Conservation (phyloP, 495 filamentous ascomycete genomes). For the Hypoxylon crocopeplum region DNA sequence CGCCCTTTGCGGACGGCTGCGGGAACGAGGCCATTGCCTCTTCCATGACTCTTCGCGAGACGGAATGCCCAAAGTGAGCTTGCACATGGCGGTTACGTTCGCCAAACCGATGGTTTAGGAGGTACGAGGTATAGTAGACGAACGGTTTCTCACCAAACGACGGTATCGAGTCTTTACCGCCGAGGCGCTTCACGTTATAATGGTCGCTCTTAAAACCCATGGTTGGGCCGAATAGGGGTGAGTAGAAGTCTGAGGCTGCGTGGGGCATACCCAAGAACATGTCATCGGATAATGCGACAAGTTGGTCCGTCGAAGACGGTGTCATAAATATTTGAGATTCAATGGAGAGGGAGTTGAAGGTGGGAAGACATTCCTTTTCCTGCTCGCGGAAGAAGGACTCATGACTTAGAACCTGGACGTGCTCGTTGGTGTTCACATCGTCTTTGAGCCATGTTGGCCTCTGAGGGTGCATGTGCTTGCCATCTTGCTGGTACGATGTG, state of each 20-base stretch:
- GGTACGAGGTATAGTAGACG: constrained; percentile 54
- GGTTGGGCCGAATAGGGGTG: constrained; percentile 50
- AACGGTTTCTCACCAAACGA: constrained; percentile 54
- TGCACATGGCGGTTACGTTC: constrained; percentile 52
- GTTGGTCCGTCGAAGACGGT: constrained; percentile 38
- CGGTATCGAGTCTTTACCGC: constrained; percentile 40
- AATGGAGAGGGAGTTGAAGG: constrained; percentile 53
- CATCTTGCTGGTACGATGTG: constrained; percentile 24
- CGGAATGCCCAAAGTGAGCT: constrained; percentile 51
- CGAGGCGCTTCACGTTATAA: constrained; percentile 47
- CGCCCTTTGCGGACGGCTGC: constrained; percentile 45
- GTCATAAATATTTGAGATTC: constrained; percentile 52
- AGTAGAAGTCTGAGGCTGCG: constrained; percentile 51
- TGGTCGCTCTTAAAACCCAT: constrained; percentile 51
- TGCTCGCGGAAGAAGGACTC: constrained; percentile 53
- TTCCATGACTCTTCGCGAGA: constrained; percentile 46
- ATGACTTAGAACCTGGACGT: constrained; percentile 48
- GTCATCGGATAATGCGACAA: constrained; percentile 53
- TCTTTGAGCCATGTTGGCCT: constrained; percentile 47
- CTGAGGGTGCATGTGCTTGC: constrained; percentile 41
- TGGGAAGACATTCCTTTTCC: constrained; percentile 48
- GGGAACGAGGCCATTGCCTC: constrained; percentile 52
- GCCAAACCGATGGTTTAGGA: constrained; percentile 52
- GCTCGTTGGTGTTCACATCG: constrained; percentile 34
- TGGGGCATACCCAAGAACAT: constrained; percentile 52